Evolutionary conservation across 352 stramenopile genomes (phyloP), one percentile per base, ranked within the genome.

Genomic region (Thalassiosira allenii): DNA sequence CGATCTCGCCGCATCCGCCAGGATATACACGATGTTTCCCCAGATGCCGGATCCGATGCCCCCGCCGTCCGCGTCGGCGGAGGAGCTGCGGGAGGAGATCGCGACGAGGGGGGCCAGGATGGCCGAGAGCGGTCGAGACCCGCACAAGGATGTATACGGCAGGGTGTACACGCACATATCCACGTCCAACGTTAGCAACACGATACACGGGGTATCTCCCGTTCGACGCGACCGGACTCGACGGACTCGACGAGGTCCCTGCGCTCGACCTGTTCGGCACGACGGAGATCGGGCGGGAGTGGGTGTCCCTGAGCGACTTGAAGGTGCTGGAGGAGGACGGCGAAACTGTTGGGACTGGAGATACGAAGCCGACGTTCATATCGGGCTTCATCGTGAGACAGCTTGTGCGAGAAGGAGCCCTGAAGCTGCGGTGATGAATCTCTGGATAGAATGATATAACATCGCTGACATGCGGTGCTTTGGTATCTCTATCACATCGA

Each of bases 101-200:
- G n/a, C 12, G 17, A 81, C n/a, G 63, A 69, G 77, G 34, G 11
- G 29, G 3, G 49, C 12, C n/a, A 29, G 73, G 12, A 83, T 87
- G 79, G 23, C 11, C 11, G 43, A 81, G 34, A 77, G 57, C 69
- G 74, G 79, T 25, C 64, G 73, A 65, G 52, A 87, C 65, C 73
- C 67, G 30, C 73, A 84, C 32, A 47, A 59, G 17, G 79, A 87
- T 52, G 29, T 68, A 23, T 70, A 84, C 54, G 79, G 79, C 0
- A 72, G 79, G 56, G 59, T 69, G 6, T 87, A 70, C 47, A 87
- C 79, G 22, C 79, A 87, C 61, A 87, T 74, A 59, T 83, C 73
- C 1, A 87, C 79, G 8, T 77, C 64, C 0, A 87, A 87, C 51
- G 79, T 87, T 0, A 83, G 73, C 34, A 87, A 87, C 51, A 87